Evolutionary conservation across 1,139 yeast genomes (phyloP).

Genomic region (Groenewaldozyma auringiensis): DNA sequence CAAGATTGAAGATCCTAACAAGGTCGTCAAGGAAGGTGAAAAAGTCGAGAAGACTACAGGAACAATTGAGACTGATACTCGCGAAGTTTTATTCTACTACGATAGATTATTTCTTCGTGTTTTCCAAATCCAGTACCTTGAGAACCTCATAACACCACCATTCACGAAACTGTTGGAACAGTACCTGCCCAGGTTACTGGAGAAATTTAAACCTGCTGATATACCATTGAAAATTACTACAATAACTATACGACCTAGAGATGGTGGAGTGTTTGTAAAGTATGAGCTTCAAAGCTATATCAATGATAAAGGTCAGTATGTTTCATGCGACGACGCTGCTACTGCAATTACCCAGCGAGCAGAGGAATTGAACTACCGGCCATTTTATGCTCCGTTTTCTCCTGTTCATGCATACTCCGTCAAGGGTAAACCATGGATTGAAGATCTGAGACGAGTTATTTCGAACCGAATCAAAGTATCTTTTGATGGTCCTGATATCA

Average conservation of each 20-base stretch:
- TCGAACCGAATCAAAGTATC: constrained; percentile 53
- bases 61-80: constrained; percentile 43
- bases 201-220: constrained; percentile 38
- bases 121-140: constrained; percentile 10
- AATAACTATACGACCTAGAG: constrained; percentile 65
- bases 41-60: constrained; percentile 43
- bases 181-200: constrained; percentile 18
- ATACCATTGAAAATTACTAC: constrained; percentile 39
- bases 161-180: constrained; percentile 24
- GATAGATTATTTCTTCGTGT: constrained; percentile 28
- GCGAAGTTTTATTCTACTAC: constrained; percentile 43
- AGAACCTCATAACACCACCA: constrained; percentile 12
- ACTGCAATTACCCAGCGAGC: constrained; percentile 12
- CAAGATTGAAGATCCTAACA: constrained; percentile 38
- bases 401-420: constrained; percentile 58
- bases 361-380: constrained; percentile 12
- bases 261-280: constrained; percentile 90
- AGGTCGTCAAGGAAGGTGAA: constrained; percentile 33
- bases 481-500: constrained; percentile 66
- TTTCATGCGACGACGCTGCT: constrained; percentile 19
- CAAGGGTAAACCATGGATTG: constrained; percentile 93
- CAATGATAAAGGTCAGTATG: constrained; percentile 19
- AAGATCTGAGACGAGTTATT: constrained; percentile 76
- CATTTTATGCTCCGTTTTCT: constrained; percentile 32
- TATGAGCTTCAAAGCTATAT: constrained; percentile 33